Conservation (phyloP, 495 filamentous ascomycete species). For the Penicillium soppii region DNA sequence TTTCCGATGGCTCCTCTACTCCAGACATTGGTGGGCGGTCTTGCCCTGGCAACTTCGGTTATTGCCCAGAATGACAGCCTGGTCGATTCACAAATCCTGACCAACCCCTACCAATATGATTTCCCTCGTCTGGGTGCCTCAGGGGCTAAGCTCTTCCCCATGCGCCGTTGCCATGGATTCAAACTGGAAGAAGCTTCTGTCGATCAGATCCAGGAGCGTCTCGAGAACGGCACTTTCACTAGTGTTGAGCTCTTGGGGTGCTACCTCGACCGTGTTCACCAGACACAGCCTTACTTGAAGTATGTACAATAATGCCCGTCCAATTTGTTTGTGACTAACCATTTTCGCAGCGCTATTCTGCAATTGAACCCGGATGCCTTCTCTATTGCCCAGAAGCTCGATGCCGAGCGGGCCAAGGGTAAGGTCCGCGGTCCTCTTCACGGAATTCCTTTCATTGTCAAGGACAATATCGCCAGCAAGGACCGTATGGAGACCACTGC, state of each 20-base stretch:
- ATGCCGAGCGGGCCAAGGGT: slow-evolving; percentile 56
- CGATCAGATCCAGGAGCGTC: slow-evolving; percentile 49
- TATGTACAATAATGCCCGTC: slow-evolving; percentile 22
- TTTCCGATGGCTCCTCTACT: slow-evolving; percentile 17
- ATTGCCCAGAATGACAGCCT: slow-evolving; percentile 21
- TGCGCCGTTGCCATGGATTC: slow-evolving; percentile 61
- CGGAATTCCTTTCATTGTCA: slow-evolving; percentile 71
- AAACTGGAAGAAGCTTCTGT: slow-evolving; percentile 63
- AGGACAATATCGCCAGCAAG: slow-evolving; percentile 72
- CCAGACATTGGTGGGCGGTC: slow-evolving; percentile 18
- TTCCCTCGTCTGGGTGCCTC: slow-evolving; percentile 37
- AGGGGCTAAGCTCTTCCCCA: slow-evolving; percentile 48
- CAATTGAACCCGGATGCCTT: slow-evolving; percentile 63
- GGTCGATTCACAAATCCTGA: slow-evolving; percentile 33
- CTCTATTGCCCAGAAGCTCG: slow-evolving; percentile 55
- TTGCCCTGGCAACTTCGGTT: slow-evolving; percentile 23
- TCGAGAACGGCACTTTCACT: slow-evolving; percentile 44
- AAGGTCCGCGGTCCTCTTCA: slow-evolving; percentile 61
- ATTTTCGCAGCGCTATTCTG: slow-evolving; percentile 46
- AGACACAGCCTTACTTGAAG: slow-evolving; percentile 60
- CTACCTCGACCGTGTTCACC: slow-evolving; percentile 52
- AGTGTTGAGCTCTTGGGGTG: slow-evolving; percentile 50
- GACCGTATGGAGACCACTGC: slow-evolving; percentile 70
- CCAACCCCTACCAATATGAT: slow-evolving; percentile 38
- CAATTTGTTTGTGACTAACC: background rate